A percentile compares a stretch with the other conserved stretches of the same genome.
Evolutionary conservation across 371 early-diverging fungal genomes (phyloP).

Genomic region (Zancudomyces culisetae): DNA sequence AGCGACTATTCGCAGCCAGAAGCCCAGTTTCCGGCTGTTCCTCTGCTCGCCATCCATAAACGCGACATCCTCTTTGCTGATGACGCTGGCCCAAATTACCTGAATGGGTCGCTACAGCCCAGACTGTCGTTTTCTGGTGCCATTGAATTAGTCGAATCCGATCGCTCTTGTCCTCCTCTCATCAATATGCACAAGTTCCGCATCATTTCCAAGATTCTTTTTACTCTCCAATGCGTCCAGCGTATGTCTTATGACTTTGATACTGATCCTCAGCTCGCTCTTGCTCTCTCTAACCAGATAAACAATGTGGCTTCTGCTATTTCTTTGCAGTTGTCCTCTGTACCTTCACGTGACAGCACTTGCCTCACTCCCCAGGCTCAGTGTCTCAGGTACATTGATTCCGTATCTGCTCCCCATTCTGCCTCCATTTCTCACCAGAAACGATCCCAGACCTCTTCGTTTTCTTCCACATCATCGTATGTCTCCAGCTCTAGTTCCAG

Average conservation of each 20-base stretch:
- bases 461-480: too few relatives aligned
- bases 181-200: slow-evolving; percentile 27
- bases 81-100: slow-evolving; percentile 16
- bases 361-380: not conserved
- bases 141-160: not conserved
- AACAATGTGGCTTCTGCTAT: not conserved
- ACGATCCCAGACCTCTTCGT: too few relatives aligned
- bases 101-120: too few relatives aligned
- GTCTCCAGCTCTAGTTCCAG: not conserved
- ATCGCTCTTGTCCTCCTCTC: slow-evolving; percentile 10
- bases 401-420: not conserved
- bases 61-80: slow-evolving; percentile 26
- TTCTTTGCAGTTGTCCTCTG: not conserved
- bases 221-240: slow-evolving; percentile 18
- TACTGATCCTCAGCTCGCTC: not conserved
- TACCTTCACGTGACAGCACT: not conserved
- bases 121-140: not conserved
- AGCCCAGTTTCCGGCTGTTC: slow-evolving; percentile 19
- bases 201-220: slow-evolving; percentile 19
- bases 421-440: not conserved
- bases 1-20: too few relatives aligned
- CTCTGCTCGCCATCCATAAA: slow-evolving; percentile 25
- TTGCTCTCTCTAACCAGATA: not conserved
- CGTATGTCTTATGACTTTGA: not conserved
- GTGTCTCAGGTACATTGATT: not conserved